phyloP scores from a whole-genome alignment of 148 eudicot genomes.

The Rhododendron griersonianum region DNA sequence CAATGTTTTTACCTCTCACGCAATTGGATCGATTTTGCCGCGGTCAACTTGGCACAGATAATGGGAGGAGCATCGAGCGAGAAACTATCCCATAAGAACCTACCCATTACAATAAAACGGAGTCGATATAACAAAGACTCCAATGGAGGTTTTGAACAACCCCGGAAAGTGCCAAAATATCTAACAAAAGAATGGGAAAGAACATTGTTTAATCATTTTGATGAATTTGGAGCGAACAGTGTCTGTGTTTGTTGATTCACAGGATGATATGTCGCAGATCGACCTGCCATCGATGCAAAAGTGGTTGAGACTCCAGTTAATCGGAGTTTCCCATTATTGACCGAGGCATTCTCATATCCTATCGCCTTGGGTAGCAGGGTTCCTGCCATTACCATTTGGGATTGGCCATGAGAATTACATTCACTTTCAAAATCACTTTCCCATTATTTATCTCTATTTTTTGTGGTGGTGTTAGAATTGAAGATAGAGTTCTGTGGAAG shows the following conservation, averaged over 20 bases:
- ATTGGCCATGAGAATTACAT: constrained; percentile 51
- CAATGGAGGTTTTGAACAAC: too few species aligned
- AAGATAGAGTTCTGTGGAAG: constrained; percentile 79
- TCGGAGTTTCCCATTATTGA: constrained; percentile 17
- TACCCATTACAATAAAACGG: too few species aligned
- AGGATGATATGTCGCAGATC: constrained; percentile 17
- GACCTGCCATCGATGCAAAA: neutral
- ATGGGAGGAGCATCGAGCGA: too few species aligned
- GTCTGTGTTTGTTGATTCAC: constrained; percentile 26
- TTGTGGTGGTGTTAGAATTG: constrained; percentile 50
- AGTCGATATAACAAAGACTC: too few species aligned
- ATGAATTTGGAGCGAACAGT: constrained; percentile 19
- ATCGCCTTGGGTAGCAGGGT: constrained; percentile 42
- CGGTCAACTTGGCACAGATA: too few species aligned
- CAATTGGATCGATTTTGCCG: too few species aligned
- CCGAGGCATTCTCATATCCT: constrained; percentile 38
- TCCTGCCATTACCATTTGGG: constrained; percentile 39
- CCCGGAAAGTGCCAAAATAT: too few species aligned
- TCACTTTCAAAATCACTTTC: too few species aligned
- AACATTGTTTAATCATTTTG: neutral
- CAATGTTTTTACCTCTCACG: too few species aligned
- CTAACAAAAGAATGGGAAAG: neutral
- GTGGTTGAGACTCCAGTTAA: constrained; percentile 19
- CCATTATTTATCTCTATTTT: constrained; percentile 1
- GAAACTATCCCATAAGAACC: too few species aligned